Percentiles rank a stretch among this genome's conserved stretches.
These are phyloP conservation scores for Parathielavia hyrcaniae DNA, from an alignment of 495 filamentous ascomycete genomes.

Conservation along the genomic window DNA sequence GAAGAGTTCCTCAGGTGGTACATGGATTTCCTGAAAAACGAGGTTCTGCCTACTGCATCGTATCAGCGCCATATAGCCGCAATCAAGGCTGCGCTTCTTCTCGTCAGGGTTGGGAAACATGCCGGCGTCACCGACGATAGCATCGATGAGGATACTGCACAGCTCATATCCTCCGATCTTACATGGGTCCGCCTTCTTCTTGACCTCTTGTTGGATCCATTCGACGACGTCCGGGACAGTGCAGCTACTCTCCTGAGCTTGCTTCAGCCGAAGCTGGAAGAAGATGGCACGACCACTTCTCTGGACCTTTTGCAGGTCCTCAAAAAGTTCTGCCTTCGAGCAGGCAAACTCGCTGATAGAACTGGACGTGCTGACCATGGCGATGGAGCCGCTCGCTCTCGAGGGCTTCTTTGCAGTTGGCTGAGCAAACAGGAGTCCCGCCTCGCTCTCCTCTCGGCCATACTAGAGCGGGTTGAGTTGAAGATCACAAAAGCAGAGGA, in stretches of 20 bases:
- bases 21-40: conserved; percentile 58
- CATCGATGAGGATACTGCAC: conserved; percentile 24
- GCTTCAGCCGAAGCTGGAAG: conserved; percentile 27
- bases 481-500: conserved; percentile 51
- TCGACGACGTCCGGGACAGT: conserved; percentile 77
- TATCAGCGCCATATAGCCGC: conserved; percentile 85
- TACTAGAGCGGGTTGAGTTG: conserved; percentile 48
- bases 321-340: conserved; percentile 40
- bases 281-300: background rate
- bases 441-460: conserved; percentile 39
- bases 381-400: conserved; percentile 68
- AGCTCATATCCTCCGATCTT: conserved; percentile 20
- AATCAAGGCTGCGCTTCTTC: conserved; percentile 56
- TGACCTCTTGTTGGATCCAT: conserved; percentile 79
- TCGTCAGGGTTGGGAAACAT: conserved; percentile 50
- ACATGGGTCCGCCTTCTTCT: conserved; percentile 59
- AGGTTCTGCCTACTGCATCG: conserved; percentile 67
- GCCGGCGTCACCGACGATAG: conserved; percentile 26
- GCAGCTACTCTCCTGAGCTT: conserved; percentile 54
- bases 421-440: conserved; percentile 38
- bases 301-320: conserved; percentile 27
- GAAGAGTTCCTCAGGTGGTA: conserved; percentile 63
- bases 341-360: conserved; percentile 49
- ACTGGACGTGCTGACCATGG: conserved; percentile 81
- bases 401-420: conserved; percentile 45